Base-by-base conservation (phyloP, 2,329 filamentous ascomycete species). In the Hawksworthiomyces lignivorus region DNA sequence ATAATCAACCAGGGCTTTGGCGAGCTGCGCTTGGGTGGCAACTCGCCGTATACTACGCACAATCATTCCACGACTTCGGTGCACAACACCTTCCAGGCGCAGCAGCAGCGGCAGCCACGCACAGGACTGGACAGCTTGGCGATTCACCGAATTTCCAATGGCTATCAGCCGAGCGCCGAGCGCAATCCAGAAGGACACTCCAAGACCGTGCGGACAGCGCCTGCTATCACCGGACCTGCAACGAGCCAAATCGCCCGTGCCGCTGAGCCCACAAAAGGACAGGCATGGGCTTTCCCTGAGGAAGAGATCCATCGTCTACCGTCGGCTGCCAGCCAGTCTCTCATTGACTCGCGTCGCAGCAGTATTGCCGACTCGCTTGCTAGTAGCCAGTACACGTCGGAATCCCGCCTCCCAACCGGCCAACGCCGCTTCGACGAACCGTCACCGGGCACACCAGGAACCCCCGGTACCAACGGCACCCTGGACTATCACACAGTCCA, bases 261-360 rank as follows among this genome's bases (percentile, higher is more conserved):
- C 29, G 80, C 83, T 22, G 82, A 87, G 57, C 84, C 85, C 5
- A 89, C 83, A 10, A 87, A 87, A 60, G 85, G 85, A 57, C 84
- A 84, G 58, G 82, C 85, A 5, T 90, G 85, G 84, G 85, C 85
- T 50, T 89, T 89, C 52, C 84, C 85, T 1, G 84, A 87, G 55
- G 78, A 83, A 41, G 75, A 80, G 39, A 77, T 83, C 4, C 70
- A 75, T 45, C 63, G 71, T 41, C 56, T 68, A 36, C 63, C 67
- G 6, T 70, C 56, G 44, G 66, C 61, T 27, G 70, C 70, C 55
- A 61, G 56, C 61, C 57, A 65, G 51, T 63, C 68, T 36, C 76
- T 76, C 28, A 64, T 74, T 33, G 76, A 80, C 42, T 88, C 84
- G 9, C 72, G 84, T 46, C 76, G 84, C 47, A 87, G 84, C 57